Evolutionary conservation across 257 asterid species (phyloP).

Genomic region (Ilex aquifolium): DNA sequence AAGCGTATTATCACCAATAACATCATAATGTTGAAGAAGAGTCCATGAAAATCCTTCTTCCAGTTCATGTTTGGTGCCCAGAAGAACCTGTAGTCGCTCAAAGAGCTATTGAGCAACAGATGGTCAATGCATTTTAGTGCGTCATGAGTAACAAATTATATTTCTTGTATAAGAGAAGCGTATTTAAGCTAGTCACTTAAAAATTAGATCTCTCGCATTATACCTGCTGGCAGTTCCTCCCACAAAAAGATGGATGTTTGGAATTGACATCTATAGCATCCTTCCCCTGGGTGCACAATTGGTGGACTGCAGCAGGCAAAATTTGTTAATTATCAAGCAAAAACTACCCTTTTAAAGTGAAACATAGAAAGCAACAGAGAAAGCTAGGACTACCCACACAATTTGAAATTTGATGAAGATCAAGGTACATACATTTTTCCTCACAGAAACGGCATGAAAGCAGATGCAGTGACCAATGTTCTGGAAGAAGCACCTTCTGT

Average conservation of each 20-base stretch:
- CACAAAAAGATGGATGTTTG: conserved; percentile 54
- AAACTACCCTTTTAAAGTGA: conserved; percentile 6
- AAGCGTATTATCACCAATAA: conserved; percentile 29
- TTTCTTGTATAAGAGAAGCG: background rate
- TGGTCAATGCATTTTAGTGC: conserved; percentile 17
- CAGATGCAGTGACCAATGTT: conserved; percentile 21
- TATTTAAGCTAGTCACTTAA: background rate
- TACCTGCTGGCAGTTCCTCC: conserved; percentile 75
- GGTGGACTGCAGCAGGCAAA: conserved; percentile 59
- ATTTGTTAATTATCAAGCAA: conserved; percentile 7
- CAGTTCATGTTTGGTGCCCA: conserved; percentile 65
- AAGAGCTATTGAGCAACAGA: conserved; percentile 45
- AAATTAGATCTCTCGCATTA: conserved; percentile 12
- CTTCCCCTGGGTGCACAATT: conserved; percentile 38
- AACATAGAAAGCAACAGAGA: background rate
- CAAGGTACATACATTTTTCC: conserved; percentile 61
- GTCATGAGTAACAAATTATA: background rate
- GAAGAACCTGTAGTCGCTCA: conserved; percentile 58
- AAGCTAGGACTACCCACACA: conserved; percentile 4
- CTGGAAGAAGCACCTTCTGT: conserved; percentile 19
- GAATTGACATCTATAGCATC: conserved; percentile 35
- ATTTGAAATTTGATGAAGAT: conserved; percentile 28
- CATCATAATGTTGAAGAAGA: conserved; percentile 50
- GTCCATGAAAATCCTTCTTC: conserved; percentile 75
- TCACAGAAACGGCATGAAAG: conserved; percentile 61